phyloP scores from a whole-genome alignment of 179 eudicot genomes.

The Vitellaria paradoxa region DNA sequence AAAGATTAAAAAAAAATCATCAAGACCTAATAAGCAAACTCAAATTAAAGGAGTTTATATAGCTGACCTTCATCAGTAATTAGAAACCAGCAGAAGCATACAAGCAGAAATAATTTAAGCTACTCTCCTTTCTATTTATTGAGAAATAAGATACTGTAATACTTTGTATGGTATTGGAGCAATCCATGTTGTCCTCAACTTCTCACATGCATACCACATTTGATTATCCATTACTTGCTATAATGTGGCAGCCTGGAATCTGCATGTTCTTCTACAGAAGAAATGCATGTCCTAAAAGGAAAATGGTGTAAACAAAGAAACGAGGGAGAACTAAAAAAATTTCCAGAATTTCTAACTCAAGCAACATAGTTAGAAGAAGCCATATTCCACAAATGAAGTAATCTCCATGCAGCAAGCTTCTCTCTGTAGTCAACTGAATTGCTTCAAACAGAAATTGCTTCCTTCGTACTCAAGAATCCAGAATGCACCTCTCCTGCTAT shows the following conservation, averaged over 20 bases:
- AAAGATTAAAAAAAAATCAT: background rate
- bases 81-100: background rate
- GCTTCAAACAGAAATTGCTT: background rate
- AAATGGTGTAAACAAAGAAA: too few relatives aligned
- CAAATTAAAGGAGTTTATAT: background rate
- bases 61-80: background rate
- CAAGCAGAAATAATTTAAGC: background rate
- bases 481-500: background rate
- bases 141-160: background rate
- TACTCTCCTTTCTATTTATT: background rate
- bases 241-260: too few relatives aligned
- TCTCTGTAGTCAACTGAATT: background rate
- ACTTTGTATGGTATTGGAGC: background rate
- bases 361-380: background rate
- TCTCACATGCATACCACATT: background rate
- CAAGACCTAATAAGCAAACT: background rate
- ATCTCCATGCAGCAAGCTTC: background rate
- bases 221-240: background rate
- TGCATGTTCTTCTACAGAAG: background rate
- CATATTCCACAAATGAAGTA: background rate
- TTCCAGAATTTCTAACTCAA: background rate
- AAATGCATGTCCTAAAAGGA: background rate
- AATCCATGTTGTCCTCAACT: background rate
- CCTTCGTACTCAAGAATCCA: background rate
- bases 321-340: background rate